Evolutionary conservation across 805 yeast species (phyloP).

Genomic region (Millerozyma miso): DNA sequence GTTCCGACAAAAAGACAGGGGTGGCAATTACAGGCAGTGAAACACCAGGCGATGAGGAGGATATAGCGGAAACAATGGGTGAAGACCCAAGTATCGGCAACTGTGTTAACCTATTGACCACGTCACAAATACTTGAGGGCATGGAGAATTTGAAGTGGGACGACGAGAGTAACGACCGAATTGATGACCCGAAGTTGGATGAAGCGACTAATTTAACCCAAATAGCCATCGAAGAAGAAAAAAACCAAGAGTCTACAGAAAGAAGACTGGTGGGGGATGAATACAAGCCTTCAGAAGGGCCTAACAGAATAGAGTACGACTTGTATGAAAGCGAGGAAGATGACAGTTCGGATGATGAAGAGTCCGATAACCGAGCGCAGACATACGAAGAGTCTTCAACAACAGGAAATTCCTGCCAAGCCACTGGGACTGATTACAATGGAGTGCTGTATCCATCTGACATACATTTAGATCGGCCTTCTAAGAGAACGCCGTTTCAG

Average conservation of each 20-base stretch:
- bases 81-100: constrained; percentile 18
- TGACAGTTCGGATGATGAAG: not conserved
- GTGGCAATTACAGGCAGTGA: constrained; percentile 6
- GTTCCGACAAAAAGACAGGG: not conserved
- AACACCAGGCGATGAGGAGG: constrained; percentile 4
- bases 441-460: not conserved
- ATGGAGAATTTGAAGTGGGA: constrained; percentile 8
- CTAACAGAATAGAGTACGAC: not conserved
- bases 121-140: constrained; percentile 28
- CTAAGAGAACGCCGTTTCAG: not conserved
- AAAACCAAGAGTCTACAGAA: not conserved
- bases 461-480: not conserved
- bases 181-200: not conserved
- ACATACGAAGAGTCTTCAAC: too few relatives aligned
- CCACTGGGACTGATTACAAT: not conserved
- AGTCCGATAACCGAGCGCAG: not conserved
- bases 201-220: constrained; percentile 3
- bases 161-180: not conserved
- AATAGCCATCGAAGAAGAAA: not conserved
- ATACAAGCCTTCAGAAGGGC: not conserved
- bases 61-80: constrained; percentile 13
- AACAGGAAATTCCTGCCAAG: not conserved
- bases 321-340: constrained; percentile 2
- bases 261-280: not conserved
- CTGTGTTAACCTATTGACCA: constrained; percentile 25